Conservation (phyloP, 768 basidiomycete species). For the Podaxis carcinomalis region DNA sequence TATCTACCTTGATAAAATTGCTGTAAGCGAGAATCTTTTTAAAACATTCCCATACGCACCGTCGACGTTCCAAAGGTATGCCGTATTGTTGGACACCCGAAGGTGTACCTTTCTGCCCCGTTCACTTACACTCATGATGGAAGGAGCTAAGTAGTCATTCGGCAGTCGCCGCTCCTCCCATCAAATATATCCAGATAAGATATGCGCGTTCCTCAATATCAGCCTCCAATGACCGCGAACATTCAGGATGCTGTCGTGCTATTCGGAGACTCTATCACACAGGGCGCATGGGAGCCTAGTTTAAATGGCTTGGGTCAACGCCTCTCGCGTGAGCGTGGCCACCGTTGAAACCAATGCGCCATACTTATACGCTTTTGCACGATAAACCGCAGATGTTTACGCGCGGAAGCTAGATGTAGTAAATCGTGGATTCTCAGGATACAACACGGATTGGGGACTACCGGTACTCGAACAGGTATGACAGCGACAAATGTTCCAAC, state of each 20-base stretch:
- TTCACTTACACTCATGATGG: constrained; percentile 17
- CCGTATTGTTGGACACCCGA: constrained; percentile 72
- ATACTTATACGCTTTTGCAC: neutral
- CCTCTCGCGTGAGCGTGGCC: constrained; percentile 51
- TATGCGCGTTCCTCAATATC: neutral
- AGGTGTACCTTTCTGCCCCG: constrained; percentile 45
- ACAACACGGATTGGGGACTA: constrained; percentile 84
- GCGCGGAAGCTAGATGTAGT: constrained; percentile 79
- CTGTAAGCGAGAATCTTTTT: constrained; percentile 2
- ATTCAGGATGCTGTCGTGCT: constrained; percentile 68
- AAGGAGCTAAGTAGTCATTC: constrained; percentile 6
- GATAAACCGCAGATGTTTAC: constrained; percentile 54
- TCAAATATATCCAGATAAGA: neutral
- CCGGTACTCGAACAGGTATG: constrained; percentile 74
- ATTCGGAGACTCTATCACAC: constrained; percentile 81
- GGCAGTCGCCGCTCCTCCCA: constrained; percentile 5
- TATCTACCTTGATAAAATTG: constrained; percentile 46
- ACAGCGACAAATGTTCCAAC: neutral
- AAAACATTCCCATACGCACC: constrained; percentile 36
- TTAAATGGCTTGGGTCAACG: constrained; percentile 60
- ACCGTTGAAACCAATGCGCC: neutral
- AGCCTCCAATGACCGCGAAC: constrained; percentile 44
- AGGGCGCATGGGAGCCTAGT: constrained; percentile 52
- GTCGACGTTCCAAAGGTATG: constrained; percentile 87
- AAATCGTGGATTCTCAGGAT: constrained; percentile 82